phyloP scores from a whole-genome alignment of 345 rosid genomes.

The Ricinus communis region DNA sequence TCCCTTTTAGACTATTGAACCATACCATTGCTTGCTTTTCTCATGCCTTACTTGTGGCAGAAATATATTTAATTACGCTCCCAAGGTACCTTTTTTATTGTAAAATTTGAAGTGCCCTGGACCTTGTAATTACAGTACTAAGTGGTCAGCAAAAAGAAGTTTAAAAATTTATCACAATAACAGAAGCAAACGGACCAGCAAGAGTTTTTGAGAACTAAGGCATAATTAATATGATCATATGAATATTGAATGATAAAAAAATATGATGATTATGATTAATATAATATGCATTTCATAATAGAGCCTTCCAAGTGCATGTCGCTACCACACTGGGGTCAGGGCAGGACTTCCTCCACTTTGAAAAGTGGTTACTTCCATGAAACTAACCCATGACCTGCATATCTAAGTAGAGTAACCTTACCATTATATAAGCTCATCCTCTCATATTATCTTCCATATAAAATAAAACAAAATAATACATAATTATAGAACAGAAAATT shows the following conservation, averaged over 20 bases:
- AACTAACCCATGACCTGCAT: background rate
- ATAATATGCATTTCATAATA: background rate
- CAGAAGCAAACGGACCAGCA: background rate
- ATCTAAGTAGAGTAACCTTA: background rate
- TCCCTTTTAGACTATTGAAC: too few relatives aligned
- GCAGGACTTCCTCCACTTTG: too few relatives aligned
- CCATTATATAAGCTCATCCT: background rate
- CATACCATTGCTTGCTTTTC: background rate
- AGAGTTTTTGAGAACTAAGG: background rate
- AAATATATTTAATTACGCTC: background rate
- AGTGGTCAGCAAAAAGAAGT: background rate
- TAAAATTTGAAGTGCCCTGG: background rate
- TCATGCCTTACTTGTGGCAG: background rate
- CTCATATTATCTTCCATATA: background rate
- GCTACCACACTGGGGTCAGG: too few relatives aligned
- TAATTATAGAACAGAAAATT: background rate
- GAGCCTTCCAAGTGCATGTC: background rate
- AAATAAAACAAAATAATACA: background rate
- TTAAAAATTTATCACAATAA: background rate
- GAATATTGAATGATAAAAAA: too few relatives aligned
- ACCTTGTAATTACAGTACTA: background rate
- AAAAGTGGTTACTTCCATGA: background rate
- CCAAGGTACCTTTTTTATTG: background rate
- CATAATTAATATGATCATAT: background rate
- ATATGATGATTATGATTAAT: background rate